Evolutionary conservation across 2,329 filamentous ascomycete genomes (phyloP).

Genomic region (Podosphaera fusca): DNA sequence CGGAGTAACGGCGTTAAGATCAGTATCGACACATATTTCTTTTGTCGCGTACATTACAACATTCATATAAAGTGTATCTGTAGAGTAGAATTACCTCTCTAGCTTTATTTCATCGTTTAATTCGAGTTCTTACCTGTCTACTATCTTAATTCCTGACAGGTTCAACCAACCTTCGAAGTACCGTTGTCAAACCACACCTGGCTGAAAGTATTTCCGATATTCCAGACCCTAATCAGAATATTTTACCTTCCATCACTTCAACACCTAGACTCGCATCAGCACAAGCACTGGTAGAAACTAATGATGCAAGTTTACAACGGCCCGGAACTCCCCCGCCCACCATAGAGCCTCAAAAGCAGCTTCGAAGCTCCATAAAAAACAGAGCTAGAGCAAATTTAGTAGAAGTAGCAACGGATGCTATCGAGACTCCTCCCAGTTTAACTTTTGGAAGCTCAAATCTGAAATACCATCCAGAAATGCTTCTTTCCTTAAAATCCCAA

Average conservation of each 20-base stretch:
- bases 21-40: no score
- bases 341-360: background rate
- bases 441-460: background rate
- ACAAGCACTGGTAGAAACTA: no score
- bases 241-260: background rate
- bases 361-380: background rate
- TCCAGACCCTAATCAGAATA: background rate
- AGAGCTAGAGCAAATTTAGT: background rate
- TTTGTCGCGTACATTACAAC: no score
- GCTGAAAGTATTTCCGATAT: background rate
- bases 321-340: background rate
- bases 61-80: no score
- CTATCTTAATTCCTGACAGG: no score
- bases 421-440: background rate
- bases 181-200: background rate
- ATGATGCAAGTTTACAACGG: background rate
- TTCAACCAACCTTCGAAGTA: background rate
- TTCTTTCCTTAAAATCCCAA: background rate
- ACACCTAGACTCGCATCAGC: no score
- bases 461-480: no score
- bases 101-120: no score
- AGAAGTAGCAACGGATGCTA: background rate
- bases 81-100: no score
- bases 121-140: no score
- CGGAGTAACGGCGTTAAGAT: no score